Evolutionary conservation across 192 early-diverging fungal species (phyloP), one percentile per base, ranked within the genome.

Genomic region (Umbelopsis vinacea): DNA sequence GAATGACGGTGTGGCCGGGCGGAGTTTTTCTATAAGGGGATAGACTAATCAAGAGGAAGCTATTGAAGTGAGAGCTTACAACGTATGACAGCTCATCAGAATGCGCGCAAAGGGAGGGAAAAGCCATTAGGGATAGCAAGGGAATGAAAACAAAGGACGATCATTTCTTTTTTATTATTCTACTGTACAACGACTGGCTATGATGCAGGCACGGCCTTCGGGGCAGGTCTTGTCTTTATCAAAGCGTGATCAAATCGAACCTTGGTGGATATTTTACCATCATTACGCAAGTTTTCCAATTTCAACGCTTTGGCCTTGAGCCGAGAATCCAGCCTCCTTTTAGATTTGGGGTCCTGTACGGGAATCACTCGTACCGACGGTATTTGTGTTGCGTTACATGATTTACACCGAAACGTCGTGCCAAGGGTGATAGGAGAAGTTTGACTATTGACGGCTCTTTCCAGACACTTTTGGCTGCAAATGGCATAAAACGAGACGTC

Each of bases 381-480:
- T 15, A 63, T 63, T 19, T 63, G 57, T 29, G 57, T 35, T 29
- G 57, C 57, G 19, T 63, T 63, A 17, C 57, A 63, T 6, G 29
- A 29, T 29, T 63, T 63, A 17, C 57, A 63, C 6, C 57, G 57
- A 35, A 63, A 63, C 6, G 57, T 37, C 5, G 57, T 35, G 26
- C 57, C 57, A 29, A 63, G 33, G 7, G 57, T 37, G 35, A 63
- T 63, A 37, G 57, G 57, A n/a, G 57, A 63, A 17, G 57, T 37
- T 63, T 63, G 57, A 37, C 29, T 63, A 26, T 63, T 63, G 57
- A 63, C 33, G 15, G 57, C 57, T 35, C 33, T 63, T 29, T 63
- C 57, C 33, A 63, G 26, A n/a, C 57, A 63, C 26, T 19, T 63
- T 35, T 63, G 57, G 35, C 33, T 63, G 57, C 57, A 63, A 19